Conservation (phyloP, 148 eudicot genomes). For the Drosera capensis region DNA sequence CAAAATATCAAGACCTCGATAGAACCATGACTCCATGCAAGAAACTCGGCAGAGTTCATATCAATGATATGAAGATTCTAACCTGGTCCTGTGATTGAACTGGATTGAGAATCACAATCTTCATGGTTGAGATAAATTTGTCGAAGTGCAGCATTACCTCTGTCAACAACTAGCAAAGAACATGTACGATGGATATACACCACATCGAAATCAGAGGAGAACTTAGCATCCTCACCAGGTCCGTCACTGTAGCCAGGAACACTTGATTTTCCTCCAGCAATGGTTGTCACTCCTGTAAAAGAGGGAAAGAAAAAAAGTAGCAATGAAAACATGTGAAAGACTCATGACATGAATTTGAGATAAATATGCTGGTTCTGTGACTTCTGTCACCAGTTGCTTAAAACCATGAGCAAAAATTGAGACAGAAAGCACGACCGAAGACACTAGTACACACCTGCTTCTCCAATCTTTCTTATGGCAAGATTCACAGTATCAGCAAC, state of each 20-base stretch:
- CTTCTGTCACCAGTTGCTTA: neutral
- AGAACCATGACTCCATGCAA: too few species aligned
- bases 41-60: too few species aligned
- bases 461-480: slow-evolving; percentile 91
- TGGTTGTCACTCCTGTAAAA: slow-evolving; percentile 81
- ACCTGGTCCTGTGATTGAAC: slow-evolving; percentile 63
- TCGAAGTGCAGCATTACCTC: slow-evolving; percentile 93
- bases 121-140: slow-evolving; percentile 68
- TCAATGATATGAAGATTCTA: too few species aligned
- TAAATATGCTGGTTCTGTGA: neutral
- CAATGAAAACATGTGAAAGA: neutral
- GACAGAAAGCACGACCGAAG: too few species aligned
- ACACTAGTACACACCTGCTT: slow-evolving; percentile 60
- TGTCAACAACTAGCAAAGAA: slow-evolving; percentile 77
- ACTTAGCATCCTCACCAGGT: slow-evolving; percentile 87
- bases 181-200: slow-evolving; percentile 81
- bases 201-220: slow-evolving; percentile 83
- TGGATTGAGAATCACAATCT: slow-evolving; percentile 57
- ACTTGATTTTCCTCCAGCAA: slow-evolving; percentile 98
- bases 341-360: neutral
- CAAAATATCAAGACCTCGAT: too few species aligned
- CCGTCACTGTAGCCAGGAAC: slow-evolving; percentile 94
- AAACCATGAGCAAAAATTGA: too few species aligned
- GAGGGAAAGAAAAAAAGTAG: neutral
- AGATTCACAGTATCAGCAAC: slow-evolving; percentile 87